Conservation (phyloP, 129 eudicot genomes). For the Pittosporum tobira region DNA sequence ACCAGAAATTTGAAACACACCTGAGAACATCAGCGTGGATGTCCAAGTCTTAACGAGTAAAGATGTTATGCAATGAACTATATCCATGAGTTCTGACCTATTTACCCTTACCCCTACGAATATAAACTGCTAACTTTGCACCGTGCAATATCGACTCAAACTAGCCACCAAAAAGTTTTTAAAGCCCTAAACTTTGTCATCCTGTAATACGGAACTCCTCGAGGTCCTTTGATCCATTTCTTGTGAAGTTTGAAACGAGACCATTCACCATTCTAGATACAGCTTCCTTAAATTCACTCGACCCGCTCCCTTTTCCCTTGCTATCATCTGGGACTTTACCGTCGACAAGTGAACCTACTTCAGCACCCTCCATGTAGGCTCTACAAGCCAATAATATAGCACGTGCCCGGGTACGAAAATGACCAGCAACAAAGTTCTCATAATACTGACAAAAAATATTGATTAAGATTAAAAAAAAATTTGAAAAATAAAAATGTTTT, state of each 20-base stretch:
- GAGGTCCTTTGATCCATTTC: slow-evolving; percentile 42
- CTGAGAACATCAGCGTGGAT: too few relatives aligned
- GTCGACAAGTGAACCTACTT: slow-evolving; percentile 37
- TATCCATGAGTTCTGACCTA: background rate
- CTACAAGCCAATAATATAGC: slow-evolving; percentile 53
- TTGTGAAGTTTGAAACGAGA: slow-evolving; percentile 29
- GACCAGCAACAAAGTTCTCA: slow-evolving; percentile 72
- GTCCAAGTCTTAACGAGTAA: background rate
- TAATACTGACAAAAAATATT: slow-evolving; percentile 34
- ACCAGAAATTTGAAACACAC: background rate
- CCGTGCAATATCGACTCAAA: background rate
- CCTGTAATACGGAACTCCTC: slow-evolving; percentile 36
- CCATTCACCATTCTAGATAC: slow-evolving; percentile 31
- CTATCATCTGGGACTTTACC: slow-evolving; percentile 13
- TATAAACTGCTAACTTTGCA: background rate
- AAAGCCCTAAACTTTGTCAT: background rate
- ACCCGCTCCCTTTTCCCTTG: slow-evolving; percentile 10
- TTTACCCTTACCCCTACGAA: background rate
- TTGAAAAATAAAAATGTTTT: background rate
- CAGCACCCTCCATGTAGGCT: slow-evolving; percentile 63
- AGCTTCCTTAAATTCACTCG: slow-evolving; percentile 19
- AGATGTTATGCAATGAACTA: background rate
- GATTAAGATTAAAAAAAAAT: too few relatives aligned
- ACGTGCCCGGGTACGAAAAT: slow-evolving; percentile 52
- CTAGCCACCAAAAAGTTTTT: background rate